These are phyloP conservation scores for Colletotrichum nymphaeae DNA, from an alignment of 2,329 filamentous ascomycete species.

Conservation along the genomic window DNA sequence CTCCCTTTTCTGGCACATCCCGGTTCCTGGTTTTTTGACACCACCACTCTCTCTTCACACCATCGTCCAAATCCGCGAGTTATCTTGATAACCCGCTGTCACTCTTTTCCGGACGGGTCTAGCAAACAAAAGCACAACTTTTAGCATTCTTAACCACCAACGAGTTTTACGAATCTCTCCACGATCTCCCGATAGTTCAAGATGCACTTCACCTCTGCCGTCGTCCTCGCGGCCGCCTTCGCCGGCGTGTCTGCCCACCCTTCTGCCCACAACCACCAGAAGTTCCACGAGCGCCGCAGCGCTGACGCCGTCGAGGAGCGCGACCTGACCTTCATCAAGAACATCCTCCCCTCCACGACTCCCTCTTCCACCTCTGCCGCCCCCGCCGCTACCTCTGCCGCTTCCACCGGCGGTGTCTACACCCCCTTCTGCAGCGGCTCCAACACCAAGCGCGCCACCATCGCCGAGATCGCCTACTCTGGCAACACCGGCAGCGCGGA, in stretches of 20 bases:
- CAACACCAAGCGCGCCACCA: slow-evolving; percentile 57
- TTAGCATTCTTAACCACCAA: slow-evolving; percentile 17
- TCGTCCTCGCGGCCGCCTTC: slow-evolving; percentile 53
- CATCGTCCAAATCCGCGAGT: slow-evolving; percentile 35
- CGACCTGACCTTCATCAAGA: slow-evolving; percentile 28
- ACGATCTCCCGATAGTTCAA: slow-evolving; percentile 10
- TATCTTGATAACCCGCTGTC: slow-evolving; percentile 33
- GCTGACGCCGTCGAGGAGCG: slow-evolving; percentile 16
- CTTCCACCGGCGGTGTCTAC: slow-evolving; percentile 42
- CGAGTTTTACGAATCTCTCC: slow-evolving; percentile 17
- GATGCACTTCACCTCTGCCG: slow-evolving; percentile 55
- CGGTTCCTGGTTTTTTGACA: slow-evolving; percentile 1
- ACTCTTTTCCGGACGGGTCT: slow-evolving; percentile 37
- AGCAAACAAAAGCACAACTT: slow-evolving; percentile 1
- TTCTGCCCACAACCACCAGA: slow-evolving; percentile 48
- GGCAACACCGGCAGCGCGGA: slow-evolving; percentile 57
- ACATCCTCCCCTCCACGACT: slow-evolving; percentile 5
- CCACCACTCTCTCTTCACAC: slow-evolving; percentile 21
- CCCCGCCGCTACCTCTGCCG: slow-evolving; percentile 44
- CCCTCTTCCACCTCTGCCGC: neutral
- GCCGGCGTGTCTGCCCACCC: slow-evolving; percentile 54
- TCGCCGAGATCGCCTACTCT: slow-evolving; percentile 56
- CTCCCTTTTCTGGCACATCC: slow-evolving; percentile 15
- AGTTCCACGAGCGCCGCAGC: slow-evolving; percentile 41
- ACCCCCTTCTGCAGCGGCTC: slow-evolving; percentile 49